A percentile compares a stretch with the other conserved stretches of the same genome.
Conservation (phyloP, 169 alveolate species). For the Pseudocohnilembus persalinus region DNA sequence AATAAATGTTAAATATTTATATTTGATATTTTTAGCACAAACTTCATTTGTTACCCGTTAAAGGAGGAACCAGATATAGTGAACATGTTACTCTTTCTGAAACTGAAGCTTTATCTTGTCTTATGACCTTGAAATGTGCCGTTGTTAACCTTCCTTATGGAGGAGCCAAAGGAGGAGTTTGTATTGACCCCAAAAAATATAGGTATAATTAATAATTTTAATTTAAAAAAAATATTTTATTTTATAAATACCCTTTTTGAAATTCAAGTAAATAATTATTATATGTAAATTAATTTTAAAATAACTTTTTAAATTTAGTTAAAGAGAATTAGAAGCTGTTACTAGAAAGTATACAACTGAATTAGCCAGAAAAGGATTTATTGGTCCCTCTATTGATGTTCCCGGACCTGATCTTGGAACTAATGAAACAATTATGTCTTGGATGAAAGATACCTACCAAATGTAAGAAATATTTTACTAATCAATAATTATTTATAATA, state of each 20-base stretch:
- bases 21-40: conserved; percentile 32
- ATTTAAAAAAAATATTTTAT: too few relatives aligned
- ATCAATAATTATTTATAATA: background rate
- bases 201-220: background rate
- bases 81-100: conserved; percentile 52
- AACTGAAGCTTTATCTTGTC: conserved; percentile 63
- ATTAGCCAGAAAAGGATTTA: conserved; percentile 65
- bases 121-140: conserved; percentile 73
- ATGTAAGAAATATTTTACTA: conserved; percentile 1
- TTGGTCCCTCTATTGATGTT: conserved; percentile 66
- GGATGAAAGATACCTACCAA: conserved; percentile 69
- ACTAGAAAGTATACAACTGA: conserved; percentile 75
- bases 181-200: conserved; percentile 59
- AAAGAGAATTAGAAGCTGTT: conserved; percentile 65
- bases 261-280: too few relatives aligned
- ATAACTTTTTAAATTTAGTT: too few relatives aligned
- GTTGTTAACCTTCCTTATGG: conserved; percentile 72
- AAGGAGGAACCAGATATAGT: conserved; percentile 75
- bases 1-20: too few relatives aligned
- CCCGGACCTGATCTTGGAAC: conserved; percentile 79
- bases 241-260: too few relatives aligned
- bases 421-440: conserved; percentile 64
- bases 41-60: conserved; percentile 62
- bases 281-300: too few relatives aligned
- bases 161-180: conserved; percentile 79